Conservation (phyloP, 129 eudicot species). For the Artemisia tridentata region DNA sequence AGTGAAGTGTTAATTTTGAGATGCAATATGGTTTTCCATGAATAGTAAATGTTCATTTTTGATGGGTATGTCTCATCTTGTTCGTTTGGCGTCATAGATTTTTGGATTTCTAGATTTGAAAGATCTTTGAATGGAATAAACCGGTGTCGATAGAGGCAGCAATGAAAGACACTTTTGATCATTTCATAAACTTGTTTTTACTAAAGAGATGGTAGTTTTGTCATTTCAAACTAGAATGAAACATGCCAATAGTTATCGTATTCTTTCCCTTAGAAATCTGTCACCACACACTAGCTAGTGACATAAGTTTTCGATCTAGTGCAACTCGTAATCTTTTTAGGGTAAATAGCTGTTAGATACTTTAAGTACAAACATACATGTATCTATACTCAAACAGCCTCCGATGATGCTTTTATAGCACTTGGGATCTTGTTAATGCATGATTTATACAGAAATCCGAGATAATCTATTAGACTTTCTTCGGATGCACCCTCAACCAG, state of each 20-base stretch:
- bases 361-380: conserved; percentile 8
- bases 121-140: conserved; percentile 13
- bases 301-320: not conserved
- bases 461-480: conserved; percentile 55
- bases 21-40: conserved; percentile 46
- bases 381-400: conserved; percentile 2
- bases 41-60: conserved; percentile 9
- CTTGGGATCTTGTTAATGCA: conserved; percentile 62
- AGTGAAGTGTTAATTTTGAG: conserved; percentile 23
- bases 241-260: not conserved
- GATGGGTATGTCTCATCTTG: conserved; percentile 30
- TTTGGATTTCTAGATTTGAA: conserved; percentile 4
- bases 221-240: conserved; percentile 3
- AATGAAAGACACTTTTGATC: not conserved
- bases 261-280: not conserved
- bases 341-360: not conserved
- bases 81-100: conserved; percentile 16
- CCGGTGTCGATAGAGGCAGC: not conserved
- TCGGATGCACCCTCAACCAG: conserved; percentile 57
- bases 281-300: not conserved
- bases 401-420: conserved; percentile 40
- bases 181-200: not conserved
- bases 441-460: conserved; percentile 61
- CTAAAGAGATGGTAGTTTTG: not conserved
- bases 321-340: not conserved